Evolutionary conservation across 306 rosid genomes (phyloP), one percentile per base, ranked within the genome.

Genomic region (Herpetospermum pedunculosum): DNA sequence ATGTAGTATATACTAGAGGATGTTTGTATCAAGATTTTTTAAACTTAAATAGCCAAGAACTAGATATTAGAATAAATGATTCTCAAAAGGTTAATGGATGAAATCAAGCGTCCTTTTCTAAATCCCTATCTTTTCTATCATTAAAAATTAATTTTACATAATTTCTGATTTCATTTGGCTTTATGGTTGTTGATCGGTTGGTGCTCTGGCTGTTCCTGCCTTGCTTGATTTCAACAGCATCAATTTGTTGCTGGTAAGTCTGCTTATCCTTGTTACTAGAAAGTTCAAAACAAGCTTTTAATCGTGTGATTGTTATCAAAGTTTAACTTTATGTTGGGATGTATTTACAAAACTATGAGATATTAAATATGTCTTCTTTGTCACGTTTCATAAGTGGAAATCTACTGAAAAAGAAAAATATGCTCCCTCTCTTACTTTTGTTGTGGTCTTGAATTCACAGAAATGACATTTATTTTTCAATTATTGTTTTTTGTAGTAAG

Each of bases 191-290:
- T 77, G 82, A 77, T 78, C 58, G 76, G 75, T 78, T 73, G 78
- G 80, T 59, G 76, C 75, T 65, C 82, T 81, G 83, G 80, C 35
- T 78, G 81, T 60, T 78, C 37, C 77, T 82, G 72, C 30, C 85
- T 81, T 83, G 54, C 87, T 84, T 75, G 71, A 74, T 81, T 60
- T 60, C 75, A 52, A 70, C 97, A 91, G 98, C 92, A 94, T 87
- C 98, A 94, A 85, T 94, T 94, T 84, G 98, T 94, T 75, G 98
- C 98, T 6, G 98, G 98, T 94, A 83, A 88, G 98, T 70, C 63
- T 79, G 46, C 79, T 54, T 68, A 68, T 68, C 73, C 73, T 26
- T 25, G 73, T 68, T 68, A 5, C 37, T 43, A 49, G 28, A 64
- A 38, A 5, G 73, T 43, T 34, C 43, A 41, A 38, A 67, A 41